phyloP scores from a whole-genome alignment of 352 stramenopile genomes.

The Phytopythium oedochilum region DNA sequence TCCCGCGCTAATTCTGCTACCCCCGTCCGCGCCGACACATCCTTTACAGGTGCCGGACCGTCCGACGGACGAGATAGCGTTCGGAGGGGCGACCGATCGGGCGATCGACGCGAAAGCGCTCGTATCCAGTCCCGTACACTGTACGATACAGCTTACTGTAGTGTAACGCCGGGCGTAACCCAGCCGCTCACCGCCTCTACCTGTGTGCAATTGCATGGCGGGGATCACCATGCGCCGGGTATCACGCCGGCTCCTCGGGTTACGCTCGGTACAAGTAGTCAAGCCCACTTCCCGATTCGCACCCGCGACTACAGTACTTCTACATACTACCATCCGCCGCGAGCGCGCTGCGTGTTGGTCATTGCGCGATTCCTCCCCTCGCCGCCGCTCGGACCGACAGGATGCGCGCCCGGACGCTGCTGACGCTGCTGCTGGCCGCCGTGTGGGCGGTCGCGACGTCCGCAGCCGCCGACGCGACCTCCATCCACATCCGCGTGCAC shows the following conservation, averaged over 20 bases:
- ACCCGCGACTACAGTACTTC: background rate
- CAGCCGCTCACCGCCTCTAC: constrained; percentile 1
- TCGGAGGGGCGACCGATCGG: no score
- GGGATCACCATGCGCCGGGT: background rate
- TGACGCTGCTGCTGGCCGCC: constrained; percentile 12
- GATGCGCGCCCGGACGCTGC: constrained; percentile 16
- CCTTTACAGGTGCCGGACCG: no score
- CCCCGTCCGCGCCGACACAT: background rate
- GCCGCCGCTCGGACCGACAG: constrained; percentile 4
- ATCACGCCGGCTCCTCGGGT: background rate
- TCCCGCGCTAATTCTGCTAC: no score
- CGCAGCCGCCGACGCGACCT: constrained; percentile 19
- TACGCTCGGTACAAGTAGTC: no score
- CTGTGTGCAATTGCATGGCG: background rate
- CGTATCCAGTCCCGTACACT: no score
- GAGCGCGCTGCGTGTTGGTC: background rate
- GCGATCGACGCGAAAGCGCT: no score
- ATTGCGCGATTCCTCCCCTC: constrained; percentile 19
- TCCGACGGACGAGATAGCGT: no score
- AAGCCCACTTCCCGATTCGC: background rate
- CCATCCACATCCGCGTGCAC: constrained; percentile 29
- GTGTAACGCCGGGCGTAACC: no score
- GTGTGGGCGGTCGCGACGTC: constrained; percentile 9
- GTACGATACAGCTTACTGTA: no score
- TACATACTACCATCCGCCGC: background rate